Percentiles rank a stretch among this genome's conserved stretches.
Conservation (phyloP, 441 rosid species). For the Adansonia rubrostipa region DNA sequence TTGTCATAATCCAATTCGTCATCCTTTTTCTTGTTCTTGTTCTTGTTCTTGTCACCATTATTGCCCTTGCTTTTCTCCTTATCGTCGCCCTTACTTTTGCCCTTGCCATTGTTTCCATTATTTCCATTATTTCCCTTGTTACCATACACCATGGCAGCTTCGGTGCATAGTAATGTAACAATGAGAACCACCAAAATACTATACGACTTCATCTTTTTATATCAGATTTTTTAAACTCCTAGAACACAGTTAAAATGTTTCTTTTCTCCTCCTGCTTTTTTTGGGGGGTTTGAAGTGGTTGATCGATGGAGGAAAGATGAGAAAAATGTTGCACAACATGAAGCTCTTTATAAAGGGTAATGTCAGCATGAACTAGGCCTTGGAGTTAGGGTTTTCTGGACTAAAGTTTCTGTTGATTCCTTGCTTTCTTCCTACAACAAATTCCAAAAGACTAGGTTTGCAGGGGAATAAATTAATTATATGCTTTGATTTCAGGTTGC, state of each 20-base stretch:
- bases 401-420: constrained; percentile 25
- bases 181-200: constrained; percentile 30
- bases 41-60: constrained; percentile 6
- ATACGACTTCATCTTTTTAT: constrained; percentile 26
- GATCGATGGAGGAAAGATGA: constrained; percentile 27
- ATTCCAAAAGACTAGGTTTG: background rate
- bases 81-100: constrained; percentile 4
- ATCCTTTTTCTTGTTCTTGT: background rate
- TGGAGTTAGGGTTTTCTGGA: constrained; percentile 29
- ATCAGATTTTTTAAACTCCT: background rate
- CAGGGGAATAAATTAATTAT: background rate
- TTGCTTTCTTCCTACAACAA: constrained; percentile 43
- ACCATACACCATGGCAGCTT: constrained; percentile 30
- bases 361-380: constrained; percentile 21
- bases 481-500: background rate
- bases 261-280: background rate
- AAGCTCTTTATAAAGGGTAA: constrained; percentile 15
- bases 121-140: background rate
- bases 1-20: constrained; percentile 39
- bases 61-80: background rate
- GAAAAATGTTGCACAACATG: background rate
- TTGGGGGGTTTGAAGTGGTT: constrained; percentile 13
- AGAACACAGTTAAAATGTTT: background rate
- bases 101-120: background rate
- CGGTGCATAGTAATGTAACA: constrained; percentile 32